Conservation (phyloP, 768 basidiomycete genomes). For the Lepiota subincarnata region DNA sequence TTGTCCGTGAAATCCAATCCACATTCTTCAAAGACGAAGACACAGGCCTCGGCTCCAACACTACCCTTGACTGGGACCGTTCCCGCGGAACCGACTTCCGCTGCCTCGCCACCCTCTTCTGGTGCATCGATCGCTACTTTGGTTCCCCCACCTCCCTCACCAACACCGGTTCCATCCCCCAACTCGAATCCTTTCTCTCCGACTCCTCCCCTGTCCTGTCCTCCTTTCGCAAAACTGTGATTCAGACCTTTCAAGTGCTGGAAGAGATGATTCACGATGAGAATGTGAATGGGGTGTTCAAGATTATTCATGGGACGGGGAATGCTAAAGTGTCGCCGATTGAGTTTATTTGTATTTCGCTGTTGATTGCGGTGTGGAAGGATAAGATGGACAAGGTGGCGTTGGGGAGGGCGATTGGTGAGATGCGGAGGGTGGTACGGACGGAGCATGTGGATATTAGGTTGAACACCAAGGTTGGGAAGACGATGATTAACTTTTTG, state of each 20-base stretch:
- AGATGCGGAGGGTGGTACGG: conserved; percentile 56
- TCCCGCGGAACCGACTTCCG: conserved; percentile 55
- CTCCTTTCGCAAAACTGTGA: conserved; percentile 28
- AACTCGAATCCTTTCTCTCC: conserved; percentile 50
- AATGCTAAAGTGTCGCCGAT: conserved; percentile 57
- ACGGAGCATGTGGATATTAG: conserved; percentile 58
- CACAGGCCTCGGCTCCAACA: conserved; percentile 26
- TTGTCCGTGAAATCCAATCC: conserved; percentile 54
- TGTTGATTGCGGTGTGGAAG: conserved; percentile 52
- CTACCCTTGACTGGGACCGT: conserved; percentile 45
- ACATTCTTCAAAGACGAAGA: conserved; percentile 37
- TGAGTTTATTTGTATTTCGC: conserved; percentile 57
- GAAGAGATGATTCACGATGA: conserved; percentile 37
- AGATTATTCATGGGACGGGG: conserved; percentile 32
- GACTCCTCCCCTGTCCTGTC: conserved; percentile 26
- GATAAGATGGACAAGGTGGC: conserved; percentile 30
- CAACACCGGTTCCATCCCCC: conserved; percentile 26
- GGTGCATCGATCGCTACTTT: conserved; percentile 40
- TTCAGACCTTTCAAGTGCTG: conserved; percentile 44
- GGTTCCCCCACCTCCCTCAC: conserved; percentile 7
- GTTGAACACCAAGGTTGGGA: conserved; percentile 54
- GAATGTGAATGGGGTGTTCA: conserved; percentile 32
- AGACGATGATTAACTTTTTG: conserved; percentile 53
- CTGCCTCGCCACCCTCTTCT: conserved; percentile 51
- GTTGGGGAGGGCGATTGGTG: conserved; percentile 40